Conservation (phyloP, 139 green algal genomes). For the Chlorella vulgaris region DNA sequence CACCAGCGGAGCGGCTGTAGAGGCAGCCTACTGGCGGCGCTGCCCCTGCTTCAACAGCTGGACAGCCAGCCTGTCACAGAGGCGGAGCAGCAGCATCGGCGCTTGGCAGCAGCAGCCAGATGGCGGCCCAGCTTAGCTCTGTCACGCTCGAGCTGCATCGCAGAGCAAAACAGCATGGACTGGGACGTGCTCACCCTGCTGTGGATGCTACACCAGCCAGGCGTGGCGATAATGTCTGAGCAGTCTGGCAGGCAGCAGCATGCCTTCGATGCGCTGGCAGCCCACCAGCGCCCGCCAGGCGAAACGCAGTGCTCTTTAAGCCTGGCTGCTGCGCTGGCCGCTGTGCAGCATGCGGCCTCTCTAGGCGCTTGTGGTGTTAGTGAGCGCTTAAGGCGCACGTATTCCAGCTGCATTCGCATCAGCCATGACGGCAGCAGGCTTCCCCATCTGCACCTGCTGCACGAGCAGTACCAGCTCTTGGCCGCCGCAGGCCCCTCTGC, state of each 20-base stretch:
- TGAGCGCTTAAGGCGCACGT: too few species aligned
- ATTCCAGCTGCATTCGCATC: background rate
- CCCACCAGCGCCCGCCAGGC: background rate
- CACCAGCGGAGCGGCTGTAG: background rate
- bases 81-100: background rate
- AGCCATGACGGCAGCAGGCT: background rate
- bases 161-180: too few species aligned
- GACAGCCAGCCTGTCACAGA: background rate
- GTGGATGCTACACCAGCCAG: background rate
- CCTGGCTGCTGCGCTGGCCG: too few species aligned
- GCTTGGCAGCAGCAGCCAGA: background rate
- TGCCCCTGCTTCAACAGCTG: conserved; percentile 14
- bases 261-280: background rate
- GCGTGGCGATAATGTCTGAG: background rate
- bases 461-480: conserved; percentile 19
- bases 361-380: too few species aligned
- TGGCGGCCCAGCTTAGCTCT: too few species aligned
- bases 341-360: too few species aligned
- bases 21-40: background rate
- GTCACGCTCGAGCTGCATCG: too few species aligned
- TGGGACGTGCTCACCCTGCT: background rate
- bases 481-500: background rate
- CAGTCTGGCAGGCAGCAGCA: background rate
- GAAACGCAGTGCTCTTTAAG: background rate
- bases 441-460: background rate